Evolutionary conservation across 257 asterid species (phyloP), one percentile per base, ranked within the genome.

Genomic region (Capsicum chinense): DNA sequence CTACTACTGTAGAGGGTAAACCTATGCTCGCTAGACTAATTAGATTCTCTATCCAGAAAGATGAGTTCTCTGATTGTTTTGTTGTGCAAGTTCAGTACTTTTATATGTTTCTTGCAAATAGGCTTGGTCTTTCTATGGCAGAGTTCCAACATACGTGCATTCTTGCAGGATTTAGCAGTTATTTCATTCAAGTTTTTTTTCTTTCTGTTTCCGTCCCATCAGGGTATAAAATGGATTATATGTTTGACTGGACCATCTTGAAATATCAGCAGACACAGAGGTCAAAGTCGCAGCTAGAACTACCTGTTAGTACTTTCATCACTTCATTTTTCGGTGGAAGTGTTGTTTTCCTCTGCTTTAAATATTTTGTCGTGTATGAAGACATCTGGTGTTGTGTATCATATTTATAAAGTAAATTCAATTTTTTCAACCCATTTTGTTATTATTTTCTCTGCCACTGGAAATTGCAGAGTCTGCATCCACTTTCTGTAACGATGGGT

Each of bases 171-270:
- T 78, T 78, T 78, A 8, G 66, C 39, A 54, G 66, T 78, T 78
- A 54, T 13, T 39, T 52, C 19, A 2, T 78, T 76, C 16, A 54
- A 14, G 48, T 16, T 50, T 21, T 14, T 66, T 44, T 44, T 78
- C 33, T 33, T 50, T 78, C 84, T 62, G 82, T 78, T 13, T 47
- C 68, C 63, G 13, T 63, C 33, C 74, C 48, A 50, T 35, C 85
- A 86, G 87, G 87, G 10, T 84, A 63, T 84, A 84, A 81, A 76
- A 44, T 76, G 85, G 89, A 84, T 47, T 86, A 71, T 54, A 85
- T 84, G 17, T 86, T 86, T 81, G 89, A 86, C 35, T 86, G 89
- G 89, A 83, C 89, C 47, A 84, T 87, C 60, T 79, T 87, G 83
- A 87, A 87, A 79, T 84, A 87, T 39, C 89, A 87, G 79, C 89